Evolutionary conservation across 305 asterid species (phyloP).

Genomic region (Lippia alba): DNA sequence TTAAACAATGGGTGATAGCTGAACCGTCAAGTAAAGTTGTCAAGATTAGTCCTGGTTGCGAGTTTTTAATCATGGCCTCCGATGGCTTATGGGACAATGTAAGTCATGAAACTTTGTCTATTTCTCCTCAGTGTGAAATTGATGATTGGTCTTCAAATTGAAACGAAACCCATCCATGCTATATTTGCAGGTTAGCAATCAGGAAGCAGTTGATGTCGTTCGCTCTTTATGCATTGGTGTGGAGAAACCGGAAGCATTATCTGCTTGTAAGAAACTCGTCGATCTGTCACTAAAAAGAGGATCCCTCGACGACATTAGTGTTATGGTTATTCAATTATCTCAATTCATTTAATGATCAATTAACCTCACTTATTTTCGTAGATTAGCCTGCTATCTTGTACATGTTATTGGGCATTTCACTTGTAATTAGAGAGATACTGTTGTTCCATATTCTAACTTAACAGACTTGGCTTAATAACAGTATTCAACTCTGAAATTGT

Average conservation of each 20-base stretch:
- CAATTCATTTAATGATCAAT: slow-evolving; percentile 45
- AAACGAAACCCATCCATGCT: slow-evolving; percentile 21
- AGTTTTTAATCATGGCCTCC: slow-evolving; percentile 80
- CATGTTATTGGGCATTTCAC: slow-evolving; percentile 33
- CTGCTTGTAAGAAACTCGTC: slow-evolving; percentile 76
- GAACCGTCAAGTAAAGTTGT: slow-evolving; percentile 62
- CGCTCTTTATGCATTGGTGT: slow-evolving; percentile 49
- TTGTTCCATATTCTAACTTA: slow-evolving; percentile 26
- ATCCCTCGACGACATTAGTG: slow-evolving; percentile 69
- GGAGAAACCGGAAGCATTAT: slow-evolving; percentile 45
- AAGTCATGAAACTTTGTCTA: slow-evolving; percentile 22
- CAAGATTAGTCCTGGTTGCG: slow-evolving; percentile 55
- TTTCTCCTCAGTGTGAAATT: neutral
- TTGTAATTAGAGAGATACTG: slow-evolving; percentile 10
- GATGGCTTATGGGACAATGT: slow-evolving; percentile 92
- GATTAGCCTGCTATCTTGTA: too few relatives aligned
- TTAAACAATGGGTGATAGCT: slow-evolving; percentile 77
- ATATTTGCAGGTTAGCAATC: slow-evolving; percentile 68
- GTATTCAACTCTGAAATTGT: slow-evolving; percentile 28
- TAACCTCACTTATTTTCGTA: too few relatives aligned
- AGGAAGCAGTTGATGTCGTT: slow-evolving; percentile 76
- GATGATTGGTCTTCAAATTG: neutral
- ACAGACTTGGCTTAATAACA: neutral
- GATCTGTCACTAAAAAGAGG: slow-evolving; percentile 74
- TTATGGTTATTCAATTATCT: slow-evolving; percentile 63